phyloP scores from a whole-genome alignment of 306 rosid genomes.

The Astragalus membranaceus region DNA sequence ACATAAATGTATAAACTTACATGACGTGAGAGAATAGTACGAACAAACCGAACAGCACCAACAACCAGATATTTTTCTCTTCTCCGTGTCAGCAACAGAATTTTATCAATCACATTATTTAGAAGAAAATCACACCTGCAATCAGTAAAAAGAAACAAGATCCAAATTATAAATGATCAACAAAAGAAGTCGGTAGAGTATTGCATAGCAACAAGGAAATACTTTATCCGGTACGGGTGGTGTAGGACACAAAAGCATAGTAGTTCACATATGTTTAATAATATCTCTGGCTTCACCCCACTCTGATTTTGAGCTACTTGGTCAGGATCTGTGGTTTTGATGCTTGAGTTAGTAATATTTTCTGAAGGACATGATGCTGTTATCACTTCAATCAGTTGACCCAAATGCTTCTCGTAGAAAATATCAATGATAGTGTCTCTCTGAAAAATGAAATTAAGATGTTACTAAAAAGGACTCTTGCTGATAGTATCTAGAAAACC shows the following conservation, averaged over 20 bases:
- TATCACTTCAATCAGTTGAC: conserved; percentile 70
- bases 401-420: conserved; percentile 89
- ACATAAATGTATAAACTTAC: conserved; percentile 41
- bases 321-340: conserved; percentile 30
- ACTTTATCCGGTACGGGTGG: conserved; percentile 98
- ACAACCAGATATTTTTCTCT: conserved; percentile 80
- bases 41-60: conserved; percentile 92
- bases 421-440: conserved; percentile 78
- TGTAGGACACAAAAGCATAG: conserved; percentile 93
- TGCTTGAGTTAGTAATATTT: conserved; percentile 23
- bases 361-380: conserved; percentile 65
- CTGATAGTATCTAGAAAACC: conserved; percentile 14
- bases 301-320: conserved; percentile 37
- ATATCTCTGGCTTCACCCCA: conserved; percentile 78
- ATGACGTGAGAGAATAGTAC: conserved; percentile 79
- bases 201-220: conserved; percentile 33
- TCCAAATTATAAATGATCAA: conserved; percentile 6
- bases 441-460: conserved; percentile 42
- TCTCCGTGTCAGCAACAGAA: conserved; percentile 68
- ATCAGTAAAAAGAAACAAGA: conserved; percentile 8
- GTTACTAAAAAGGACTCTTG: conserved; percentile 17
- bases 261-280: conserved; percentile 85
- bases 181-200: conserved; percentile 7
- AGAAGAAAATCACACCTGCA: conserved; percentile 78
- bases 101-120: conserved; percentile 66